Evolutionary conservation across 192 early-diverging fungal genomes (phyloP), one percentile per base, ranked within the genome.

Genomic region (Coemansia erecta): DNA sequence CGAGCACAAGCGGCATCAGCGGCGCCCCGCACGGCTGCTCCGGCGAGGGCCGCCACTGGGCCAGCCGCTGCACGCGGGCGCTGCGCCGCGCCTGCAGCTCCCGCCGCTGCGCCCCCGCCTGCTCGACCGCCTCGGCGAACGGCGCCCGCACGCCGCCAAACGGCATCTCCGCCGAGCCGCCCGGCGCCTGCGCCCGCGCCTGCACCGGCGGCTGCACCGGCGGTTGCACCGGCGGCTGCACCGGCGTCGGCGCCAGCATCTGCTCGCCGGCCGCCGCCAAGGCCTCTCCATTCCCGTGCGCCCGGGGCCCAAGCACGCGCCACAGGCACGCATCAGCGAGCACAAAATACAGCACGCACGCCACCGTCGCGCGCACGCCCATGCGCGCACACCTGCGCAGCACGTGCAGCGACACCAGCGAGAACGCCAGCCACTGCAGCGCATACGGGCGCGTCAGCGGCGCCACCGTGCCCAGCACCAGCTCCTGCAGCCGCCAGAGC

Each of bases 121-220:
- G 58, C 33, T 50, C 63, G 8, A 72, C 70, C 14, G 70, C 70
- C 21, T 72, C 62, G n/a, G 70, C 63, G 58, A 66, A 72, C 22
- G 70, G 70, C 31, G 70, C 65, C 24, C 49, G 54, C 28, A 66
- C 58, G n/a, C 49, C 24, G 1, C 23, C 40, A 19, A 50, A 53
- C 22, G 53, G 33, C 18, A 61, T 41, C 47, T 48, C 41, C 24
- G 26, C 35, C 8, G 43, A n/a, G n/a, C n/a, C n/a, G n/a, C n/a
- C n/a, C n/a, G 3, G 35, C 22, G 23, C 17, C 23, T 41, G 1
- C 23, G 3, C 21, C 10, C 15, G 22, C n/a, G 50, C 8, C 26
- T 8, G 3, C 23, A 13, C 3, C 23, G 23, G 6, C 19, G 18
- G 48, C 48, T n/a, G 23, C 23, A 5, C 14, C 17, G 49, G 28